phyloP scores from a whole-genome alignment of 352 stramenopile species.

The Pythium periplocum region DNA sequence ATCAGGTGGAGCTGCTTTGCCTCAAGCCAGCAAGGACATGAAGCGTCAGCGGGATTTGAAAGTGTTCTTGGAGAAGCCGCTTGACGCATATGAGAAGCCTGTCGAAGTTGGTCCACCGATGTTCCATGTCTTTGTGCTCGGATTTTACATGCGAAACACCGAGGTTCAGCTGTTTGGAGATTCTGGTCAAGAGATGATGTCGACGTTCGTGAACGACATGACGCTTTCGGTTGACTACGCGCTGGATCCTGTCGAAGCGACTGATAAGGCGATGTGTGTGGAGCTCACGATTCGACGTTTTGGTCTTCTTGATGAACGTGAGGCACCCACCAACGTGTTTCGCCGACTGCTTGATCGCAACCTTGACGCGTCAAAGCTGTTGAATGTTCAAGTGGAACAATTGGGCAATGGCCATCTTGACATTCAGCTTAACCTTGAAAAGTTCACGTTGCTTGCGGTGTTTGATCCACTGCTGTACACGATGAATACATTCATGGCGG shows the following conservation, averaged over 20 bases:
- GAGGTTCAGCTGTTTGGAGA: slow-evolving; percentile 49
- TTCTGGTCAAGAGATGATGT: slow-evolving; percentile 38
- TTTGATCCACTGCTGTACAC: slow-evolving; percentile 66
- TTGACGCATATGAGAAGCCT: slow-evolving; percentile 58
- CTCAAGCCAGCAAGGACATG: slow-evolving; percentile 32
- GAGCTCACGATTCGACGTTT: slow-evolving; percentile 59
- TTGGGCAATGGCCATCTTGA: slow-evolving; percentile 49
- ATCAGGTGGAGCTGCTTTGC: slow-evolving; percentile 41
- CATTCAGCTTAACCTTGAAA: slow-evolving; percentile 39
- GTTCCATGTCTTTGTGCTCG: slow-evolving; percentile 53
- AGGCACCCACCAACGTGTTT: slow-evolving; percentile 65
- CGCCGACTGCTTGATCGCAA: slow-evolving; percentile 73
- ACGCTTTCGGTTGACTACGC: slow-evolving; percentile 37
- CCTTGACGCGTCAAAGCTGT: slow-evolving; percentile 44
- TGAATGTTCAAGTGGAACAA: slow-evolving; percentile 45
- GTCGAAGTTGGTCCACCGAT: slow-evolving; percentile 31
- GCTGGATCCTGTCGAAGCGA: slow-evolving; percentile 34
- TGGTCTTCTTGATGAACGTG: slow-evolving; percentile 63
- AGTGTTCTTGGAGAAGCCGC: slow-evolving; percentile 54
- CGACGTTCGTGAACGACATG: slow-evolving; percentile 51
- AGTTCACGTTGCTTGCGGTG: slow-evolving; percentile 68
- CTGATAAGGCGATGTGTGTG: slow-evolving; percentile 32
- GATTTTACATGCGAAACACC: slow-evolving; percentile 44
- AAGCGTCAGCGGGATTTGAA: slow-evolving; percentile 47
- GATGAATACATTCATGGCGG: slow-evolving; percentile 53